Percentiles rank a stretch among this genome's conserved stretches.
phyloP scores from a whole-genome alignment of 495 filamentous ascomycete genomes.

The Tuber umbilicatum region DNA sequence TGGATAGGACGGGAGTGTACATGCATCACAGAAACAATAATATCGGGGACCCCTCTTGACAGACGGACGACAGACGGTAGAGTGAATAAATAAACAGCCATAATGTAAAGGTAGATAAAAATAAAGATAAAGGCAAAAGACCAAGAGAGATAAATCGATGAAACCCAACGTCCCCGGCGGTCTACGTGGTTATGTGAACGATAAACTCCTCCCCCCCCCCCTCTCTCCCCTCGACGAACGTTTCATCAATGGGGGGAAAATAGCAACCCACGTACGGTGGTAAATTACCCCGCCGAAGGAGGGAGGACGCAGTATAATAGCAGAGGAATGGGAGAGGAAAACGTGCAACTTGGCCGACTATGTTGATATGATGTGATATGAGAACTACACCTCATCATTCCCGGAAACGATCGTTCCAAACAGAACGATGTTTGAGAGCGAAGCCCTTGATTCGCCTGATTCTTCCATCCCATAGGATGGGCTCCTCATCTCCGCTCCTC shows the following conservation, averaged over 20 bases:
- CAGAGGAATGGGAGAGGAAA: not conserved
- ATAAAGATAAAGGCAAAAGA: not conserved
- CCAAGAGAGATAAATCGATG: not conserved
- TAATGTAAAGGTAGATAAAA: not conserved
- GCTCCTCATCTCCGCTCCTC: not conserved
- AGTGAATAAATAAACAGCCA: slow-evolving; percentile 1
- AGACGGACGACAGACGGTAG: not conserved
- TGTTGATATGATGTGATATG: not conserved
- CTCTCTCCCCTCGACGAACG: not conserved
- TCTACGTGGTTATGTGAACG: not conserved
- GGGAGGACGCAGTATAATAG: not conserved
- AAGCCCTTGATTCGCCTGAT: slow-evolving; percentile 3
- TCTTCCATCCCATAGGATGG: not conserved
- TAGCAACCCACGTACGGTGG: not conserved
- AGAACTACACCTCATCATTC: slow-evolving; percentile 6
- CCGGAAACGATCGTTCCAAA: slow-evolving; percentile 2
- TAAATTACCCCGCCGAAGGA: not conserved
- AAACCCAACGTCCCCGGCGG: not conserved
- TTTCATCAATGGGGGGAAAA: not conserved
- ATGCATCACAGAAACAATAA: not conserved
- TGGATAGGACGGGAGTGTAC: not conserved
- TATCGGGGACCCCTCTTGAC: not conserved
- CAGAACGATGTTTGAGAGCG: slow-evolving; percentile 2
- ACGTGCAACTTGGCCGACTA: not conserved
- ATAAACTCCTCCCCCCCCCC: not conserved